phyloP scores from a whole-genome alignment of 495 filamentous ascomycete species.

The Friedmanniomyces simplex region DNA sequence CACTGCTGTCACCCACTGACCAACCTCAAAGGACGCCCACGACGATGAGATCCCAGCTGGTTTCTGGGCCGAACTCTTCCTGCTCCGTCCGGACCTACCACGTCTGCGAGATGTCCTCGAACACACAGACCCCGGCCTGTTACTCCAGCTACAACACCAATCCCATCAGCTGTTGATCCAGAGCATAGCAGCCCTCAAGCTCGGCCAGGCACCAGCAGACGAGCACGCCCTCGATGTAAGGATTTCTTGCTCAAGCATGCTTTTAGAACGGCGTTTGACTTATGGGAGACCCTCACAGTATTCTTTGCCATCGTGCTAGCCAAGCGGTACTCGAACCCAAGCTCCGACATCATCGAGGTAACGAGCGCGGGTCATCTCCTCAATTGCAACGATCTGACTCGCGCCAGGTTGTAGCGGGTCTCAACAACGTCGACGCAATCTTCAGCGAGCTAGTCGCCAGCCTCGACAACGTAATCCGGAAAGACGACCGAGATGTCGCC shows the following conservation, averaged over 20 bases:
- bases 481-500: constrained; percentile 62
- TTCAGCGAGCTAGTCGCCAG: constrained; percentile 81
- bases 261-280: neutral
- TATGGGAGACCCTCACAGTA: constrained; percentile 61
- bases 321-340: constrained; percentile 92
- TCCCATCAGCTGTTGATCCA: constrained; percentile 69
- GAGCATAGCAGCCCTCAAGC: constrained; percentile 58
- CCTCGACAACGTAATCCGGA: constrained; percentile 63
- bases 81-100: constrained; percentile 64
- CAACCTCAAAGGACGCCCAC: constrained; percentile 37
- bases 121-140: constrained; percentile 56
- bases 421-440: constrained; percentile 74
- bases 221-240: constrained; percentile 84
- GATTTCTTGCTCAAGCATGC: neutral
- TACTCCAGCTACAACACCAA: constrained; percentile 59
- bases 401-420: constrained; percentile 75
- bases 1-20: neutral
- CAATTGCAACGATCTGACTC: constrained; percentile 74
- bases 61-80: constrained; percentile 95
- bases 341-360: constrained; percentile 84
- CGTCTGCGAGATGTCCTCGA: constrained; percentile 58
- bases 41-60: constrained; percentile 65
- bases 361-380: neutral
- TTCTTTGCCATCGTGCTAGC: constrained; percentile 71
- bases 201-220: constrained; percentile 50